Evolutionary conservation across 306 rosid genomes (phyloP), one percentile per base, ranked within the genome.

Genomic region (Canavalia ensiformis): DNA sequence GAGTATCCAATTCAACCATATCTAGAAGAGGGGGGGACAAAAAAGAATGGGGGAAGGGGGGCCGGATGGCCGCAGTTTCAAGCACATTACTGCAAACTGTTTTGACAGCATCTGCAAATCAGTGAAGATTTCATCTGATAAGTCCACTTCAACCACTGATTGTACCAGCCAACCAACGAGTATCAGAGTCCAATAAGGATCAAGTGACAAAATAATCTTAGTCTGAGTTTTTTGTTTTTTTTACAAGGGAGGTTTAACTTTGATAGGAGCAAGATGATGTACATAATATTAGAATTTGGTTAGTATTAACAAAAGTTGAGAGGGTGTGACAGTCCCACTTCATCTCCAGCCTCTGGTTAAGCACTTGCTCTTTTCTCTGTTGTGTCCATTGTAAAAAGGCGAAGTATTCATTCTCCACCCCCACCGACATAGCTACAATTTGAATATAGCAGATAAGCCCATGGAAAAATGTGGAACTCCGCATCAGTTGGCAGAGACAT

Each of bases 141-240:
- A 86, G 68, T 67, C 60, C 63, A 68, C 75, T 79, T 64, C 69
- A 82, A 69, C 63, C 81, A 75, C 10, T 71, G 45, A 80, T 28
- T 44, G 54, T 57, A 80, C 68, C 66, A 55, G 11, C 69, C 74
- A 75, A 79, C 72, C 64, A 70, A 69, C 72, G 62, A 50, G 35
- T 30, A 73, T 60, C 81, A 72, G 3, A 18, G n/a, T 49, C 49
- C 56, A n/a, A 37, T 57, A 51, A 74, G 71, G 60, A 74, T 29
- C 71, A 29, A 62, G 2, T 62, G 4, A 34, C 80, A 55, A 73
- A 73, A 68, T 82, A 8, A 78, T 82, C 50, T 51, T 74, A 18
- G 57, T 31, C 52, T 44, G 31, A 62, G 25, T 18, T 18, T 18
- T 18, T 18, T 18, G 25, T 18, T 18, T 18, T 18, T 18, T 18